Base-by-base conservation (phyloP, 495 filamentous ascomycete genomes). In the Ramalina intermedia region DNA sequence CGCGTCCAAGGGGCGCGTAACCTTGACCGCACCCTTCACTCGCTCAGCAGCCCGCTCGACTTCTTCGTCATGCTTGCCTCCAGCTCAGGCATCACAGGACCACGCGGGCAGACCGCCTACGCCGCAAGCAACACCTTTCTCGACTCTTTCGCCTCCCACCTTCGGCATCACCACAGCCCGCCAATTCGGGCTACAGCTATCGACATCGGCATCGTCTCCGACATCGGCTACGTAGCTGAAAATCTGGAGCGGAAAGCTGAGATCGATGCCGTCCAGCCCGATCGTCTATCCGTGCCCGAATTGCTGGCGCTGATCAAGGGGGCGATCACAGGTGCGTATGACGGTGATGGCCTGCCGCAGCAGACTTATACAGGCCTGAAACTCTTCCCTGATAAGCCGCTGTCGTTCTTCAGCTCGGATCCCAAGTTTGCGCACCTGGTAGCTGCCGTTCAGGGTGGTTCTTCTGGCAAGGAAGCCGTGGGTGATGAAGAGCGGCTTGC, bases 1-100 rank as follows among this genome's bases (percentile, higher is more conserved):
- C 81, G 80, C 58, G 72, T 80, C 1, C 57, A 70, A 21, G 76
- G 73, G 9, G 51, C 62, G 11, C 59, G 55, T 56, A 67, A 71
- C 43, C 54, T 71, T 1, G 65, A 70, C 43, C 40, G 53, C 60
- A 66, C 46, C 54, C 66, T 6, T 37, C 49, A n/a, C 42, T 37
- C 27, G 16, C 48, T 60, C 20, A 46, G 64, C 66, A 60, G 61
- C 67, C 46, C 41, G 43, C 52, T 64, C 20, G 55, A 59, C 37
- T 61, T 62, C 47, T 61, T 64, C 45, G 11, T 59, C 29, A 23
- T 59, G 11, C 26, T 56, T 6, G 35, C 41, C 27, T 61, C 58
- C 3, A 21, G 51, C 4, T 21, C 33, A 23, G 49, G 46, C 11
- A 44, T 48, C 33, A n/a, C 49, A 2, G 56, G 51, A 0, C 54